Base-by-base conservation (phyloP, 805 yeast genomes). In the Saccharomycopsis schoenii region DNA sequence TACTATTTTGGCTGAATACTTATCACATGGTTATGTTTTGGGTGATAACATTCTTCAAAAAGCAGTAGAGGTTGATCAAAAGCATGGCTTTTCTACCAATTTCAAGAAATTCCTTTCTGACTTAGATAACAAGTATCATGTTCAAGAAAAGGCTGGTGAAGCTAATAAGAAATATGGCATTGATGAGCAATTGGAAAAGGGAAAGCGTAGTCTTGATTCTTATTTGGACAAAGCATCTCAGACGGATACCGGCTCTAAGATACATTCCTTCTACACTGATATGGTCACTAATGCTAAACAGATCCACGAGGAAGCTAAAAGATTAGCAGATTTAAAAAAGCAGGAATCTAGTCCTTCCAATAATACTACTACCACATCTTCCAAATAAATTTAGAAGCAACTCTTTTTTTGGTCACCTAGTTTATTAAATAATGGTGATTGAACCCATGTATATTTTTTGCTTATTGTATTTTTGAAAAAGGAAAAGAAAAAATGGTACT, bases 1-100 rank as follows among this genome's bases (percentile, higher is more conserved):
- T 60, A 83, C 89, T 19, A 83, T 88, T 62, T 75, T 87, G 73
- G 93, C 94, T 1, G 93, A 88, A 72, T 80, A 85, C 67, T 75
- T 88, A 62, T 78, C 89, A 39, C 80, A 83, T n/a, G 96, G 96
- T 4, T 88, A 88, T 69, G 80, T 77, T 19, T 71, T 88, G 54
- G 78, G 85, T 56, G 94, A 88, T 70, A 73, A 77, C 58, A 73
- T 86, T 57, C 75, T 88, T 54, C 77, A 80, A 61, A 79, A 79
- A 68, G 87, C 89, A 24, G 76, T 85, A 58, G 82, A 77, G 19
- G 76, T 84, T 64, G 94, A 88, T 71, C 76, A 83, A 65, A 75
- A 83, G 67, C 80, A 84, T 68, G 94, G 93, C 0, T 71, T 78
- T 67, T 76, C 86, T 34, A 67, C 73, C 52, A 77, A 77, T 64